Conservation (phyloP, 2,329 filamentous ascomycete species). For the Delphinella strobiligena region DNA sequence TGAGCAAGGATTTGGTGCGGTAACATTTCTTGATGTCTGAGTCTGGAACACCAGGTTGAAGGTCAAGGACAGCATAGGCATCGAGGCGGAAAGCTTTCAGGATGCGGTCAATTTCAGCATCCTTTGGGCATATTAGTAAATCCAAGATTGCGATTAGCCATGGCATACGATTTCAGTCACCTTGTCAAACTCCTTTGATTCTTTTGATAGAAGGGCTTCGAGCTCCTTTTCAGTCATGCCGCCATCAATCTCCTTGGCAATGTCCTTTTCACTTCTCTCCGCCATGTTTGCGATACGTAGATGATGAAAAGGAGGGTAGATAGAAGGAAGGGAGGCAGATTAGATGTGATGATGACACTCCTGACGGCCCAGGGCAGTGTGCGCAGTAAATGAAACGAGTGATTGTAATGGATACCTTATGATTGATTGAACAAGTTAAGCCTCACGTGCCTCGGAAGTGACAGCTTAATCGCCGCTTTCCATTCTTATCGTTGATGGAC, state of each 20-base stretch:
- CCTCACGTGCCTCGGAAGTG: too few relatives aligned
- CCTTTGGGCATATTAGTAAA: too few relatives aligned
- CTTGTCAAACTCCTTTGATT: conserved; percentile 87
- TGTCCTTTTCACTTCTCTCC: background rate
- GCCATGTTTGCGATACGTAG: conserved; percentile 32
- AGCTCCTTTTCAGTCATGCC: conserved; percentile 50
- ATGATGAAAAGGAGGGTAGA: too few relatives aligned
- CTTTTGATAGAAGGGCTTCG: conserved; percentile 67
- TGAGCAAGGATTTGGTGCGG: conserved; percentile 95
- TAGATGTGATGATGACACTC: too few relatives aligned
- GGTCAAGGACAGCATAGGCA: conserved; percentile 84
- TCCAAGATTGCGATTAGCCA: too few relatives aligned
- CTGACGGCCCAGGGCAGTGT: too few relatives aligned
- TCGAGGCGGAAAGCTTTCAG: conserved; percentile 76
- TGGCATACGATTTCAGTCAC: conserved; percentile 40
- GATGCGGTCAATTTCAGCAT: conserved; percentile 92
- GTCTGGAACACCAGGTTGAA: conserved; percentile 88
- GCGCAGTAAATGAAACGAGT: too few relatives aligned
- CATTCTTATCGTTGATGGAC: too few relatives aligned
- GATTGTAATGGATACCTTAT: too few relatives aligned
- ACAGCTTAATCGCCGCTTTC: too few relatives aligned
- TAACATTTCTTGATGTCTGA: conserved; percentile 92
- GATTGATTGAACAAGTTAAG: too few relatives aligned
- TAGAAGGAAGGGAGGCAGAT: too few relatives aligned
- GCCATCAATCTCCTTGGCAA: background rate